Conservation (phyloP, 495 filamentous ascomycete species). For the Sporormia fimetaria region DNA sequence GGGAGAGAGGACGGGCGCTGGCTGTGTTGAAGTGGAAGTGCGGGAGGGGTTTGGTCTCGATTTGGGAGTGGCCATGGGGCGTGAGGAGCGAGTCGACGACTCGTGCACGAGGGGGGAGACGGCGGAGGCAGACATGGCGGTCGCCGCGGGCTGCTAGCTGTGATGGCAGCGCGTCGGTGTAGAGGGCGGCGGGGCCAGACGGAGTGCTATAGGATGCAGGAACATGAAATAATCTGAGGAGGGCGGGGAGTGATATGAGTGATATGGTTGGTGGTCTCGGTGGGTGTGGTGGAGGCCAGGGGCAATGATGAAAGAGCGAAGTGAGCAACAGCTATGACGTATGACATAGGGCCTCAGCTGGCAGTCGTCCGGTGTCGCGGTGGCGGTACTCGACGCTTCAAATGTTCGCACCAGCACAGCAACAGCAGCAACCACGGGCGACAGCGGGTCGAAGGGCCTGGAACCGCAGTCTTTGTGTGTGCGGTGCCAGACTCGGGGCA, state of each 20-base stretch:
- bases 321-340: too few relatives aligned
- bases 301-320: too few relatives aligned
- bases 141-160: neutral
- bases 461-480: too few relatives aligned
- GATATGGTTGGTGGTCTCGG: neutral
- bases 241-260: neutral
- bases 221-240: conserved; percentile 9
- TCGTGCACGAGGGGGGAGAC: conserved; percentile 18
- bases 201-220: conserved; percentile 4
- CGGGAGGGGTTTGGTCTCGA: conserved; percentile 4
- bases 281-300: too few relatives aligned
- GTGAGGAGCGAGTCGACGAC: conserved; percentile 3
- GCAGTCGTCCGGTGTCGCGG: too few relatives aligned
- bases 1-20: conserved; percentile 7
- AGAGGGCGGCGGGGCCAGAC: conserved; percentile 3
- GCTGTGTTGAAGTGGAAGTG: conserved; percentile 1
- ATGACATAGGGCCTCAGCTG: too few relatives aligned
- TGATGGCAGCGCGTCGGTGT: neutral
- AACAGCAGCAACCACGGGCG: too few relatives aligned
- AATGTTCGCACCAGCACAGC: too few relatives aligned
- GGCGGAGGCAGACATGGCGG: conserved; percentile 18
- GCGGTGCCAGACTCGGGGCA: too few relatives aligned
- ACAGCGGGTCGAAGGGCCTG: too few relatives aligned
- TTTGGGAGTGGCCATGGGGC: conserved; percentile 9
- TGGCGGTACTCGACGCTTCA: too few relatives aligned